Evolutionary conservation across 192 early-diverging fungal species (phyloP).

Genomic region (Coemansia sp.): DNA sequence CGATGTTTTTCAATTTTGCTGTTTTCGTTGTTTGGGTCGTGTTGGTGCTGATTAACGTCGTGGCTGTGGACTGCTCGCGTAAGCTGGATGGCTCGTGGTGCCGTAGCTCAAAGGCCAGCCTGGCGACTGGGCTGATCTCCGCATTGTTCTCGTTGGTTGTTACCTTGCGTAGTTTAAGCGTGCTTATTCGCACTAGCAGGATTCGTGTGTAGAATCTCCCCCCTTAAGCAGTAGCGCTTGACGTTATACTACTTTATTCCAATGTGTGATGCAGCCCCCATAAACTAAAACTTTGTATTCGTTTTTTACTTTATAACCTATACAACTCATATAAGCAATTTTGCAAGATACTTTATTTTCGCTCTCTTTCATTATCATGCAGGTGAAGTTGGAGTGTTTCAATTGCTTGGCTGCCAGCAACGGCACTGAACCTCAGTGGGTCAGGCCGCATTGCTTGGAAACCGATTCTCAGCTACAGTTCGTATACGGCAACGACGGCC

Average conservation of each 20-base stretch:
- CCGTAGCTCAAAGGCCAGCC: conserved; percentile 20
- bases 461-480: conserved; percentile 21
- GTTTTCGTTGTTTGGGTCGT: conserved; percentile 42
- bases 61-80: conserved; percentile 42
- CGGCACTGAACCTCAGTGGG: conserved; percentile 13
- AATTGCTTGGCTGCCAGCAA: neutral
- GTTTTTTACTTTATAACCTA: too few relatives aligned
- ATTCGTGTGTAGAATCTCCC: conserved; percentile 27
- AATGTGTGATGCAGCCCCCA: too few relatives aligned
- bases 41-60: conserved; percentile 38
- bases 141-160: conserved; percentile 40
- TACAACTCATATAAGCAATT: too few relatives aligned
- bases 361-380: neutral
- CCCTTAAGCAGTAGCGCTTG: too few relatives aligned
- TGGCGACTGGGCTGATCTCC: conserved; percentile 42
- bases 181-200: conserved; percentile 30
- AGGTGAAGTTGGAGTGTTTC: neutral
- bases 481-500: conserved; percentile 36
- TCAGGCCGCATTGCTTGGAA: conserved; percentile 32
- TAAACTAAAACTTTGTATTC: too few relatives aligned
- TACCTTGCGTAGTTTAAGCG: conserved; percentile 37
- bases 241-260: too few relatives aligned
- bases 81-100: conserved; percentile 37
- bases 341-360: too few relatives aligned
- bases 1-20: conserved; percentile 28